These are phyloP conservation scores for Aegilops longissima DNA, from an alignment of 176 grass and related monocot species.

Conservation along the genomic window DNA sequence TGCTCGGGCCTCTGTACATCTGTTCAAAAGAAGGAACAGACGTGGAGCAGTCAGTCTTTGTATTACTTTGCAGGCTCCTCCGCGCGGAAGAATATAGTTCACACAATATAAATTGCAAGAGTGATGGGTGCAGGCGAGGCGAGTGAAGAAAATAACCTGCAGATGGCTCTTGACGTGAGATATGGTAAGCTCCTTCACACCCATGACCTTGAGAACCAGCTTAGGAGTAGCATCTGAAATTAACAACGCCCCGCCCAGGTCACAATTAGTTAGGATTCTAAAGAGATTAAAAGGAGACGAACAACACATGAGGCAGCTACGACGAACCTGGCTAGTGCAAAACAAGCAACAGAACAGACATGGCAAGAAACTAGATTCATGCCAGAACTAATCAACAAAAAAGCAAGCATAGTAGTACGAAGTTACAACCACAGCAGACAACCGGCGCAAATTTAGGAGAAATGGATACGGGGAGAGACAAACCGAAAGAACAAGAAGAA, in stretches of 20 bases:
- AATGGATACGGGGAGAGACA: not conserved
- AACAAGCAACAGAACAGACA: not conserved
- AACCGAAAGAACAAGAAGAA: not conserved
- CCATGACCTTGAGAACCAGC: slow-evolving; percentile 80
- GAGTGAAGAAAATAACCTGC: slow-evolving; percentile 50
- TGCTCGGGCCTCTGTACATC: slow-evolving; percentile 79
- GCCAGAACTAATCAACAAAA: not conserved
- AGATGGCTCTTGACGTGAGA: slow-evolving; percentile 99
- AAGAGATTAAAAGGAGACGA: not conserved
- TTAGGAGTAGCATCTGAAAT: slow-evolving; percentile 86
- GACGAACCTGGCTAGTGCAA: not conserved
- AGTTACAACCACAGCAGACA: not conserved
- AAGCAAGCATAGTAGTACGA: not conserved
- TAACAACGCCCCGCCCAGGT: not conserved
- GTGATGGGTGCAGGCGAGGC: not conserved
- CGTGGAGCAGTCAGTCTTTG: not conserved
- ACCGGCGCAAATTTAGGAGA: not conserved
- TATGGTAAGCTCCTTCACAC: slow-evolving; percentile 73
- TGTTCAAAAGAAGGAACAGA: slow-evolving; percentile 30
- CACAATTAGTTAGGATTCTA: not conserved
- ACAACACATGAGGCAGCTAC: not conserved
- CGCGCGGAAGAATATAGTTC: not conserved
- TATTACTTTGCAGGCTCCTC: not conserved
- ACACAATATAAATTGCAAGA: not conserved
- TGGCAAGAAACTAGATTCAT: not conserved